Conservation (phyloP, 78 protist species). For the Dictyostelium purpureum region DNA sequence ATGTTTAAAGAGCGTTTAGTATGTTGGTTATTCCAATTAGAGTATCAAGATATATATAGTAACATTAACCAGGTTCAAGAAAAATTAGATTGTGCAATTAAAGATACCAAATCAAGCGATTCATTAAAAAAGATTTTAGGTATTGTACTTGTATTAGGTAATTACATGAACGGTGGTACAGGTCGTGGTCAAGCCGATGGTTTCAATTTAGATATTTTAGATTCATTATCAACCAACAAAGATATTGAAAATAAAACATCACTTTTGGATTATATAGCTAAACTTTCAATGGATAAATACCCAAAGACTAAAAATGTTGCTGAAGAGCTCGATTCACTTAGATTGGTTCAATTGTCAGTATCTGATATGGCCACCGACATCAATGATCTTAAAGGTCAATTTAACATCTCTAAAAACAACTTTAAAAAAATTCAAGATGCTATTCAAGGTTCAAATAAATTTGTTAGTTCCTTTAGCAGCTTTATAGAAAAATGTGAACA, state of each 20-base stretch:
- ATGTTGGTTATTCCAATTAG: constrained; percentile 51
- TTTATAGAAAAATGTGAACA: not conserved
- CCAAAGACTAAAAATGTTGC: constrained; percentile 45
- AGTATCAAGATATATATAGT: not conserved
- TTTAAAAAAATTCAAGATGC: constrained; percentile 3
- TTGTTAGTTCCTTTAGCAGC: not conserved
- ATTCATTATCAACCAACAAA: constrained; percentile 14
- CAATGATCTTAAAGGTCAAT: constrained; percentile 38
- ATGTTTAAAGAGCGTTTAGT: constrained; percentile 38
- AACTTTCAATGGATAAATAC: constrained; percentile 38
- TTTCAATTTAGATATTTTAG: constrained; percentile 57
- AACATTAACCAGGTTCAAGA: not conserved
- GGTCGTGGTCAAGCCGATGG: constrained; percentile 77
- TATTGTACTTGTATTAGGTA: constrained; percentile 65
- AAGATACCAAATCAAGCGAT: constrained; percentile 23
- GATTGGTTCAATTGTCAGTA: constrained; percentile 30
- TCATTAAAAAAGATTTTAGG: constrained; percentile 23
- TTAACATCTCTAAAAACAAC: not conserved
- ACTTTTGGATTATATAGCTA: constrained; percentile 39
- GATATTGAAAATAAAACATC: constrained; percentile 34
- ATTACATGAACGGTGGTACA: constrained; percentile 72
- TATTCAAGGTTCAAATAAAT: not conserved
- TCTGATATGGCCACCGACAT: constrained; percentile 51
- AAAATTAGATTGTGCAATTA: constrained; percentile 1
- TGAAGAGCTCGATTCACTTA: constrained; percentile 36